These are phyloP conservation scores for Amaranthus tricolor DNA, from an alignment of 179 eudicot genomes.

Conservation along the genomic window DNA sequence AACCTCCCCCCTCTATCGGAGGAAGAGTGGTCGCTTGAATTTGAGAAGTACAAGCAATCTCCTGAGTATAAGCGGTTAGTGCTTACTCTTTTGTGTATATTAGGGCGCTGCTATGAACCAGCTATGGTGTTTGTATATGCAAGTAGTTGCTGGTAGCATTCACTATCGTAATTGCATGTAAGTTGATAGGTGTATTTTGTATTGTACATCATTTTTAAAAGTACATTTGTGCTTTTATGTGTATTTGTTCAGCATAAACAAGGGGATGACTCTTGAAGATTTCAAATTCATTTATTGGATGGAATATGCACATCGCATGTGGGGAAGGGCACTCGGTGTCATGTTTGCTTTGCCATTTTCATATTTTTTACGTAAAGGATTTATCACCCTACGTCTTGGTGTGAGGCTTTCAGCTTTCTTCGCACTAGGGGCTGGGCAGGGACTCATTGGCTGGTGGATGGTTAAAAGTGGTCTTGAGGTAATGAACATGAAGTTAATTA, in stretches of 20 bases:
- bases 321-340: constrained; percentile 97
- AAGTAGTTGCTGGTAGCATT: background rate
- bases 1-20: constrained; percentile 80
- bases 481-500: constrained; percentile 6
- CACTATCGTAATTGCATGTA: background rate
- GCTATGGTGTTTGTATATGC: background rate
- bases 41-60: constrained; percentile 92
- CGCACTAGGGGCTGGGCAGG: constrained; percentile 96
- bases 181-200: background rate
- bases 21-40: constrained; percentile 76
- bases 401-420: constrained; percentile 71
- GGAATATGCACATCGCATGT: constrained; percentile 99
- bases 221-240: constrained; percentile 12
- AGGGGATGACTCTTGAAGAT: constrained; percentile 86
- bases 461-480: constrained; percentile 99
- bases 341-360: constrained; percentile 96
- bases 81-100: background rate
- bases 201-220: background rate
- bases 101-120: background rate
- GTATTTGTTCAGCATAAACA: constrained; percentile 58
- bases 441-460: constrained; percentile 99
- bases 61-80: constrained; percentile 90
- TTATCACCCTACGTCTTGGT: constrained; percentile 72
- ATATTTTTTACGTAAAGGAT: constrained; percentile 84
- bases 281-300: constrained; percentile 95